A percentile compares a stretch with the other conserved stretches of the same genome.
Conservation (phyloP, 2,329 filamentous ascomycete species). For the Aureobasidium sp. region DNA sequence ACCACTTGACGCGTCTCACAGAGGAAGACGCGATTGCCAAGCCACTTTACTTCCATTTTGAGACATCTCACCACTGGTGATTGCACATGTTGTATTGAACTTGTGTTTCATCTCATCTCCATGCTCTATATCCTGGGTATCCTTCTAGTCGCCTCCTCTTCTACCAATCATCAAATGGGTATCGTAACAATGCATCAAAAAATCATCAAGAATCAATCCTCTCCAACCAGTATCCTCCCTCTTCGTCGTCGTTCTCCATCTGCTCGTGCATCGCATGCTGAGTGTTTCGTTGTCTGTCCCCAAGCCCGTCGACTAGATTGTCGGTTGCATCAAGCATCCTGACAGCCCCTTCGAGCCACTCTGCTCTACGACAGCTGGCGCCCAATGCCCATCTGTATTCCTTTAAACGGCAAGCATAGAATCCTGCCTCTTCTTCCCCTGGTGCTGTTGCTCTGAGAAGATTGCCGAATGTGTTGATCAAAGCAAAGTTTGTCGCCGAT, state of each 20-base stretch:
- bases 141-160: not conserved
- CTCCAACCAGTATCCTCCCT: not conserved
- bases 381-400: constrained; percentile 94
- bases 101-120: not conserved
- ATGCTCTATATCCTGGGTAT: not conserved
- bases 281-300: constrained; percentile 30
- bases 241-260: not conserved
- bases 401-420: constrained; percentile 75
- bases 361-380: constrained; percentile 68
- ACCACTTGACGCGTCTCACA: not conserved
- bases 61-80: too few species aligned
- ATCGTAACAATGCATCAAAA: constrained; percentile 16
- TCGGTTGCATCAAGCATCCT: constrained; percentile 39
- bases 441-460: constrained; percentile 85
- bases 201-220: not conserved
- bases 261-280: not conserved
- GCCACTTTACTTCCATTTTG: too few species aligned
- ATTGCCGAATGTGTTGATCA: constrained; percentile 90
- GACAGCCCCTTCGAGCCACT: constrained; percentile 41
- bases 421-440: constrained; percentile 80
- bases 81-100: not conserved
- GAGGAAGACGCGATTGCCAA: too few species aligned
- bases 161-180: constrained; percentile 12
- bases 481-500: constrained; percentile 82
- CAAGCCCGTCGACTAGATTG: constrained; percentile 38